Percentiles rank a stretch among this genome's conserved stretches.
Evolutionary conservation across 1,284 basidiomycete species (phyloP).

Genomic region (Cutaneotrichosporon arboriforme): DNA sequence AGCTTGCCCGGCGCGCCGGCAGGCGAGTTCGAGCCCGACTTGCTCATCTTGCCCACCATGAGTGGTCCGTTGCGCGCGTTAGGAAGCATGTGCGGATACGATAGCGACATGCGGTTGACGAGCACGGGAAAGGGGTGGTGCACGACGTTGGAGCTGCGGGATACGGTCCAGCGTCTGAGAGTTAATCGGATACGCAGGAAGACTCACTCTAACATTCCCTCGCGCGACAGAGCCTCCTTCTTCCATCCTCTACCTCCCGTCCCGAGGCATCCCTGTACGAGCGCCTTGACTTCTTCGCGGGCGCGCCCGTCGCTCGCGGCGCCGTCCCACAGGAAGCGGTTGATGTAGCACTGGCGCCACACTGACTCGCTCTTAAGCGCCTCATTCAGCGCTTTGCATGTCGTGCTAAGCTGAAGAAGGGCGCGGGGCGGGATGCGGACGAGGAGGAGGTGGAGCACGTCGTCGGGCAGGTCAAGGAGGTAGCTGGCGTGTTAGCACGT

Average conservation of each 20-base stretch:
- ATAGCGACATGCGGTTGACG: constrained; percentile 38
- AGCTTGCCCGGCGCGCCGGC: constrained; percentile 19
- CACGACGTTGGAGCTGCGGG: constrained; percentile 29
- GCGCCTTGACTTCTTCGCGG: constrained; percentile 26
- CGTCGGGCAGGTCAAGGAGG: constrained; percentile 36
- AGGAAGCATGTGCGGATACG: constrained; percentile 29
- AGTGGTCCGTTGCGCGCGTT: constrained; percentile 10
- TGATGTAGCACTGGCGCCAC: constrained; percentile 43
- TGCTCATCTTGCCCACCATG: constrained; percentile 30
- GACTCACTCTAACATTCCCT: constrained; percentile 43
- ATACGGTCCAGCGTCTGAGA: constrained; percentile 37
- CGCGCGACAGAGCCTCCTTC: constrained; percentile 25
- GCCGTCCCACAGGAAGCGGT: constrained; percentile 35
- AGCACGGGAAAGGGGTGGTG: constrained; percentile 36
- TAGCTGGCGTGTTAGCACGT: constrained; percentile 24
- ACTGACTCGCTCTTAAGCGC: constrained; percentile 34
- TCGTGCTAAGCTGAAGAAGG: constrained; percentile 28
- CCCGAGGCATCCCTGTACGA: constrained; percentile 18
- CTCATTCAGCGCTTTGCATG: constrained; percentile 29
- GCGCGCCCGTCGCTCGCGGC: constrained; percentile 15
- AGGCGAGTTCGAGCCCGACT: constrained; percentile 5
- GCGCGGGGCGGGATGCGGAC: constrained; percentile 35
- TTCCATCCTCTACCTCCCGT: constrained; percentile 17
- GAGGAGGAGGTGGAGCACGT: constrained; percentile 37
- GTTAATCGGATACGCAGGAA: background rate